Conservation (phyloP, 805 yeast genomes). For the Yamadazyma laniorum region DNA sequence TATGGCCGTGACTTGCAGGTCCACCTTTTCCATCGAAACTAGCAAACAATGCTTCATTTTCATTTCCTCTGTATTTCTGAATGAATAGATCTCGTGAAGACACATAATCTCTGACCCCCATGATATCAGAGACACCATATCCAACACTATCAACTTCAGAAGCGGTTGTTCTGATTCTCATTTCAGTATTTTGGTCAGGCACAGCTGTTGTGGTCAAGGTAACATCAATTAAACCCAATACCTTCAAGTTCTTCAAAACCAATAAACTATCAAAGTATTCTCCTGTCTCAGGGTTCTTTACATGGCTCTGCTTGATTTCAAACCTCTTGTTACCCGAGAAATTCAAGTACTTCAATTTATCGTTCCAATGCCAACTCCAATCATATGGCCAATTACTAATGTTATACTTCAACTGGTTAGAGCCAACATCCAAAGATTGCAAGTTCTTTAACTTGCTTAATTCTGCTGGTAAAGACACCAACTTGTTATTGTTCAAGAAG, state of each 20-base stretch:
- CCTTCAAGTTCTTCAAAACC: conserved; percentile 61
- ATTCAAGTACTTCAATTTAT: conserved; percentile 72
- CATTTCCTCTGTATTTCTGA: conserved; percentile 83
- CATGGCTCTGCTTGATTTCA: conserved; percentile 72
- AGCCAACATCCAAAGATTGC: conserved; percentile 82
- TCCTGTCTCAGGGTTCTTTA: conserved; percentile 51
- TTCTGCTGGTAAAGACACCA: conserved; percentile 87
- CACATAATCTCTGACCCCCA: conserved; percentile 65
- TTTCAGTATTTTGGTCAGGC: conserved; percentile 81
- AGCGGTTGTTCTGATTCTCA: conserved; percentile 88
- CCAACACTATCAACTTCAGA: conserved; percentile 72
- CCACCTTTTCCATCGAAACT: conserved; percentile 79
- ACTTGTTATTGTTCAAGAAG: conserved; percentile 77
- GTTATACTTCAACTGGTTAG: conserved; percentile 85
- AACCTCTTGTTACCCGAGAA: conserved; percentile 90
- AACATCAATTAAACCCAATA: conserved; percentile 91
- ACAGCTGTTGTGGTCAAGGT: conserved; percentile 84
- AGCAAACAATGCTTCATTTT: conserved; percentile 77
- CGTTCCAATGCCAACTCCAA: conserved; percentile 95
- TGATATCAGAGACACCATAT: conserved; percentile 88
- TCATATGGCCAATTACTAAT: conserved; percentile 94
- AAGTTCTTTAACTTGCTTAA: conserved; percentile 64
- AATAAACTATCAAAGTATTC: conserved; percentile 68
- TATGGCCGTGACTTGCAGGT: conserved; percentile 45
- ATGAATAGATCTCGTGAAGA: conserved; percentile 81